Evolutionary conservation across 2,329 filamentous ascomycete genomes (phyloP).

Genomic region (Trichophyton verrucosum): DNA sequence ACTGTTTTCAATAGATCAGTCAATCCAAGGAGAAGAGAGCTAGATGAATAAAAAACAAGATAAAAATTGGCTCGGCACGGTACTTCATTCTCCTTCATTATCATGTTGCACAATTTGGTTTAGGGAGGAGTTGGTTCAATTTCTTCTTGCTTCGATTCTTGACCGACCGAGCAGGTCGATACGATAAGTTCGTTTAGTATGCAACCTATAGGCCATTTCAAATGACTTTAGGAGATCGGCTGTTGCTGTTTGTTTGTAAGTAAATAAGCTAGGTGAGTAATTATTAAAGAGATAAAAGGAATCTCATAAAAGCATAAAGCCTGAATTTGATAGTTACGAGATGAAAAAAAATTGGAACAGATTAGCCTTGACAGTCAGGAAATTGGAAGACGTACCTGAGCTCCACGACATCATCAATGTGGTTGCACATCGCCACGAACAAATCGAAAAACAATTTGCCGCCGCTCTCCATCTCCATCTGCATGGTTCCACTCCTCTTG

Average conservation of each 20-base stretch:
- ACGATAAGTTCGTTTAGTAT: constrained; percentile 17
- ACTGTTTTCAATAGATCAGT: constrained; percentile 2
- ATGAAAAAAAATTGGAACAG: constrained; percentile 8
- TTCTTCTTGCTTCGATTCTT: neutral
- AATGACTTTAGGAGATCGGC: constrained; percentile 43
- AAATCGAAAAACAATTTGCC: constrained; percentile 95
- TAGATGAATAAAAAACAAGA: neutral
- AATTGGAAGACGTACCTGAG: constrained; percentile 50
- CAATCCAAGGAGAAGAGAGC: constrained; percentile 5
- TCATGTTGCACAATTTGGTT: constrained; percentile 26
- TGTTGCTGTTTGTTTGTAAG: constrained; percentile 30
- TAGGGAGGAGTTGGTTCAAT: constrained; percentile 11
- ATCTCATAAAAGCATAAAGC: constrained; percentile 14
- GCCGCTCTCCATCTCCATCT: constrained; percentile 93
- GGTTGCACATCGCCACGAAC: constrained; percentile 96
- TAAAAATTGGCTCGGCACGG: constrained; percentile 8
- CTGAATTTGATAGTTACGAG: neutral
- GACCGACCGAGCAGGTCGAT: constrained; percentile 2
- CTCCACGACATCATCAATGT: constrained; percentile 90
- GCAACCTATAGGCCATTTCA: constrained; percentile 25
- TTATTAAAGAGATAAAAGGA: neutral
- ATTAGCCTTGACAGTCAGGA: constrained; percentile 12
- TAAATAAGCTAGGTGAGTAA: neutral
- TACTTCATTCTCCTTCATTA: constrained; percentile 18
- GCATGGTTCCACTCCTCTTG: constrained; percentile 96